phyloP scores from a whole-genome alignment of 306 rosid species.

The Ormosia emarginata region DNA sequence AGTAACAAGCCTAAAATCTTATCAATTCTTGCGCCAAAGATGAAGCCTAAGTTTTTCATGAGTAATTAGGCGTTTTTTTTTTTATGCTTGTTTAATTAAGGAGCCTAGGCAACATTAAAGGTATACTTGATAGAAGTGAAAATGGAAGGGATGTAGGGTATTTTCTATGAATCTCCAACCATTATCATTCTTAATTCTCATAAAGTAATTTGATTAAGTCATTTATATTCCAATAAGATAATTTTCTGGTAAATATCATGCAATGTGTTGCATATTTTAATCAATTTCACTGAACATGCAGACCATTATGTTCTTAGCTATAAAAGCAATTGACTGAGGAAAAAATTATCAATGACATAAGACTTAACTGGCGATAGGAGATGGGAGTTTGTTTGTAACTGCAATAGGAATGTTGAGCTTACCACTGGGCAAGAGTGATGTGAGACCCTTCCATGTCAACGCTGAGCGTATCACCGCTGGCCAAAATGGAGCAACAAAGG shows the following conservation, averaged over 20 bases:
- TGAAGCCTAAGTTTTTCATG: no score
- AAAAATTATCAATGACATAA: not conserved
- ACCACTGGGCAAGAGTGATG: slow-evolving; percentile 68
- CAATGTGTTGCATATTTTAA: not conserved
- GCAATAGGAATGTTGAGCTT: slow-evolving; percentile 20
- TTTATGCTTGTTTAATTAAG: not conserved
- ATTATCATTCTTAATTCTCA: not conserved
- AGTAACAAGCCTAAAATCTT: no score
- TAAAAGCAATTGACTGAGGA: not conserved
- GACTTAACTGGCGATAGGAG: not conserved
- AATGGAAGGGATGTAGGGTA: not conserved
- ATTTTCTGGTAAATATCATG: not conserved
- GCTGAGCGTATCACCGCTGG: slow-evolving; percentile 90
- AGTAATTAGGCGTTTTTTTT: no score
- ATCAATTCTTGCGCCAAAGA: no score
- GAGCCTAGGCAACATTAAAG: not conserved
- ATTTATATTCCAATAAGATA: not conserved
- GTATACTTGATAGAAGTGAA: not conserved
- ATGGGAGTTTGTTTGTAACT: not conserved
- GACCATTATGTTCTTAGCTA: not conserved
- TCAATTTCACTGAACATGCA: not conserved
- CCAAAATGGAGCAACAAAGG: slow-evolving; percentile 87
- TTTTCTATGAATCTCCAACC: not conserved
- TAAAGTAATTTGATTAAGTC: not conserved
- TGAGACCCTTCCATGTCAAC: slow-evolving; percentile 75